Base-by-base conservation (phyloP, 1,284 basidiomycete genomes). In the Coniophora puteana region DNA sequence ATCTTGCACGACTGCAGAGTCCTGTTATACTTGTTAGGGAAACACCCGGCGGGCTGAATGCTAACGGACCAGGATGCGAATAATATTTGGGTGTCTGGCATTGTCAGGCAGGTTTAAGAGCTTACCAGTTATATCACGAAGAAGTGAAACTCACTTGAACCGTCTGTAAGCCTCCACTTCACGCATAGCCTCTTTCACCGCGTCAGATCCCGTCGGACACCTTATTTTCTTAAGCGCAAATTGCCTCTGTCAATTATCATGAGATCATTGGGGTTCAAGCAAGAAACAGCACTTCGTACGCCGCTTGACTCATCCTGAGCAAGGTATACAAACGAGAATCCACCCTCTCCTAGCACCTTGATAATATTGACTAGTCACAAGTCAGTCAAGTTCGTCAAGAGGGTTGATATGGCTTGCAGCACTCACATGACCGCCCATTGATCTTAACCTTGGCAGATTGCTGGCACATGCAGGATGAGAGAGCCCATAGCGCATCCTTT, bases 151-250 rank as follows among this genome's bases (percentile, higher is more conserved):
- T 66, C 68, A 91, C 82, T 83, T 89, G 74, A 95, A 94, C 45
- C 91, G 76, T 54, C 90, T 72, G 58, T 93, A 93, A 1, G 92
- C 91, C 57, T 93, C 91, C 2, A 93, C 86, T 60, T 95, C 92
- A 34, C 84, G 74, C 89, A 94, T 90, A 4, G 85, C 91, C 52
- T 84, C 83, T 52, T 81, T 82, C 16, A 90, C 88, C 14, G 83
- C 87, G 27, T 91, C 87, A 2, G 82, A 76, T 11, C 88, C 88
- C 25, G 83, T 85, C 1, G 87, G 81, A 76, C 89, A 84, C 36
- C 90, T 76, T 57, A 95, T 93, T 70, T 95, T 96, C 70, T 97
- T 97, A 47, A 97, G 69, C 1, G 93, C 93, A 54, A 94, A 96
- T 69, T 89, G 78, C 47, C 91, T 77, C 75, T 91, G 65, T n/a